Percentiles rank a stretch among this genome's conserved stretches.
These are phyloP conservation scores for Zea luxurians DNA, from an alignment of 176 grass and related monocot genomes.

Conservation along the genomic window DNA sequence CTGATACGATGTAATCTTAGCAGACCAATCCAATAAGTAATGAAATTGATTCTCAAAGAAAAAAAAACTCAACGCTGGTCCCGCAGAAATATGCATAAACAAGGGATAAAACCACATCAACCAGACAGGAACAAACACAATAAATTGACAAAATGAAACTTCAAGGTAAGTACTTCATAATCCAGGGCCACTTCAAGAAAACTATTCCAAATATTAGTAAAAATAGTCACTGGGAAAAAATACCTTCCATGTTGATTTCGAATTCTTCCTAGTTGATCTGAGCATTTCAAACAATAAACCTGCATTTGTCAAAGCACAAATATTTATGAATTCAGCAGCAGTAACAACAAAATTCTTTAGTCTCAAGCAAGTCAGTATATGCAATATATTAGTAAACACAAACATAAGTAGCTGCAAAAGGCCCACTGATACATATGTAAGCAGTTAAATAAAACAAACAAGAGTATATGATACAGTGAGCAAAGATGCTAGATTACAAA, in stretches of 20 bases:
- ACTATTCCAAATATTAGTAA: conserved; percentile 11
- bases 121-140: not conserved
- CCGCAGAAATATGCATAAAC: conserved; percentile 11
- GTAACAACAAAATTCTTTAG: not conserved
- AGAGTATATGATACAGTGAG: not conserved
- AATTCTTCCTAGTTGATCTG: conserved; percentile 78
- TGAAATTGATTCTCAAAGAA: not conserved
- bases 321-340: not conserved
- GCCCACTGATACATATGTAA: conserved; percentile 11
- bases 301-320: conserved; percentile 38
- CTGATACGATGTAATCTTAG: conserved; percentile 12
- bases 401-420: conserved; percentile 10
- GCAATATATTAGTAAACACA: conserved; percentile 10
- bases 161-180: conserved; percentile 32
- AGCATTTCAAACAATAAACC: conserved; percentile 96
- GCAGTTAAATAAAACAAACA: conserved; percentile 29
- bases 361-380: not conserved
- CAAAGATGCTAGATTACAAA: conserved; percentile 18
- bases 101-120: not conserved
- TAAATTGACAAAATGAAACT: not conserved
- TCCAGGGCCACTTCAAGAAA: conserved; percentile 19
- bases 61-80: not conserved
- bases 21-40: conserved; percentile 18
- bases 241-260: conserved; percentile 98
- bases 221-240: conserved; percentile 12